phyloP scores from a whole-genome alignment of 179 eudicot species.

The Silene coronaria region DNA sequence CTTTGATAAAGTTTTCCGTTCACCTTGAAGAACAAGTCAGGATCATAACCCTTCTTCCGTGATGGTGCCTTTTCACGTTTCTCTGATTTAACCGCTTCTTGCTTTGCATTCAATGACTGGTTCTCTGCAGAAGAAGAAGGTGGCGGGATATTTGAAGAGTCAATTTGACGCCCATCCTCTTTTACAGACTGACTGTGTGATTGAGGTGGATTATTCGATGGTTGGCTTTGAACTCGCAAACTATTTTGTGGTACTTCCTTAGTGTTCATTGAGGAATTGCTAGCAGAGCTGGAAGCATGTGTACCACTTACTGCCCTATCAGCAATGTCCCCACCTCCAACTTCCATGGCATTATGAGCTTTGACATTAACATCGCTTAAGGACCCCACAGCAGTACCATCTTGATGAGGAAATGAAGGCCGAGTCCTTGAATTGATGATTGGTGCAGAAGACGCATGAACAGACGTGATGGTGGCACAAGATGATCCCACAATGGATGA shows the following conservation, averaged over 20 bases:
- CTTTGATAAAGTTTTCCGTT: constrained; percentile 91
- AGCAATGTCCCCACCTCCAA: constrained; percentile 24
- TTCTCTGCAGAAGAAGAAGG: constrained; percentile 33
- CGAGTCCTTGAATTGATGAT: constrained; percentile 54
- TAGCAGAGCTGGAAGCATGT: constrained; percentile 31
- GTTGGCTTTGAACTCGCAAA: constrained; percentile 25
- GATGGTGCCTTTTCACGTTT: constrained; percentile 56
- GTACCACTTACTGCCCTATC: constrained; percentile 31
- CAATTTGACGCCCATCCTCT: constrained; percentile 26
- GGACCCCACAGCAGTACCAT: constrained; percentile 28
- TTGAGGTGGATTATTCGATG: constrained; percentile 30
- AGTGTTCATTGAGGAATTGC: constrained; percentile 26
- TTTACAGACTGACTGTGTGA: constrained; percentile 28
- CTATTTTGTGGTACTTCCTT: constrained; percentile 28
- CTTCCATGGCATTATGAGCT: constrained; percentile 26
- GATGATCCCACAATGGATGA: constrained; percentile 71
- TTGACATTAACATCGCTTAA: constrained; percentile 28
- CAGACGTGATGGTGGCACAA: constrained; percentile 71
- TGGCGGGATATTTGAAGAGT: constrained; percentile 32
- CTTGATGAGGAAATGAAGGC: constrained; percentile 39
- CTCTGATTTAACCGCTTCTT: constrained; percentile 48
- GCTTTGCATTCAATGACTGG: constrained; percentile 37
- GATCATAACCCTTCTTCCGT: constrained; percentile 70
- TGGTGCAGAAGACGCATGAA: constrained; percentile 74
- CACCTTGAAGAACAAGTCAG: constrained; percentile 85